A percentile compares a stretch with the other conserved stretches of the same genome.
Conservation (phyloP, 257 asterid genomes). For the Forsythia suspensa region DNA sequence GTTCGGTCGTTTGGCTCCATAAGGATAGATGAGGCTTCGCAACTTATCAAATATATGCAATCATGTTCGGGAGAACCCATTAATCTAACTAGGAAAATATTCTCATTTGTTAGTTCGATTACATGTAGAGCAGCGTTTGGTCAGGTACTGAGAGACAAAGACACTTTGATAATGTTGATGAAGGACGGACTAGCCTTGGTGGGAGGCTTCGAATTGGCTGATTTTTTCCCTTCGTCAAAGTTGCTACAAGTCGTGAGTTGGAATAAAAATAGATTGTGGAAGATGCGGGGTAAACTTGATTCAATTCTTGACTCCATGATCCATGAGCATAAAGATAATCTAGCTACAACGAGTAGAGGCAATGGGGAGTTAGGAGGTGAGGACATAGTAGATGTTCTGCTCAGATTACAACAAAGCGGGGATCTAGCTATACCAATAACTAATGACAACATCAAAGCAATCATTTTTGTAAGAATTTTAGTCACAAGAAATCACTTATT, state of each 20-base stretch:
- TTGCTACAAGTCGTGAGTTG: background rate
- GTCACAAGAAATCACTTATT: background rate
- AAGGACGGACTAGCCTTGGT: background rate
- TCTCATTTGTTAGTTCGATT: conserved; percentile 1
- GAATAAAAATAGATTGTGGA: conserved; percentile 2
- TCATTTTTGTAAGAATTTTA: conserved; percentile 16
- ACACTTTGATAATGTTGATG: background rate
- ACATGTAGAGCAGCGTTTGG: conserved; percentile 22
- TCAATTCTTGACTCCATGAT: conserved; percentile 14
- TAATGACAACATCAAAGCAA: conserved; percentile 23
- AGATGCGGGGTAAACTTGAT: conserved; percentile 9
- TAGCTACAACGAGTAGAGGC: background rate
- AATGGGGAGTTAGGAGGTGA: conserved; percentile 3
- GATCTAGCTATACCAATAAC: conserved; percentile 10
- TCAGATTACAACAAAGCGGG: conserved; percentile 10
- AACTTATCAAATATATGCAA: background rate
- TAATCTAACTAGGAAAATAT: background rate
- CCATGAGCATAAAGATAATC: background rate
- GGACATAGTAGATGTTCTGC: conserved; percentile 19
- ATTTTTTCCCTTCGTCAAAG: conserved; percentile 18
- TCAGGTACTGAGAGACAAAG: background rate
- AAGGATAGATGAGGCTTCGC: conserved; percentile 10
- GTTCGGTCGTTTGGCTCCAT: background rate
- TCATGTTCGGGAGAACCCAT: background rate
- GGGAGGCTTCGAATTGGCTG: conserved; percentile 14